Evolutionary conservation across 129 eudicot species (phyloP), one percentile per base, ranked within the genome.

Genomic region (Centrapalus pauciflorus): DNA sequence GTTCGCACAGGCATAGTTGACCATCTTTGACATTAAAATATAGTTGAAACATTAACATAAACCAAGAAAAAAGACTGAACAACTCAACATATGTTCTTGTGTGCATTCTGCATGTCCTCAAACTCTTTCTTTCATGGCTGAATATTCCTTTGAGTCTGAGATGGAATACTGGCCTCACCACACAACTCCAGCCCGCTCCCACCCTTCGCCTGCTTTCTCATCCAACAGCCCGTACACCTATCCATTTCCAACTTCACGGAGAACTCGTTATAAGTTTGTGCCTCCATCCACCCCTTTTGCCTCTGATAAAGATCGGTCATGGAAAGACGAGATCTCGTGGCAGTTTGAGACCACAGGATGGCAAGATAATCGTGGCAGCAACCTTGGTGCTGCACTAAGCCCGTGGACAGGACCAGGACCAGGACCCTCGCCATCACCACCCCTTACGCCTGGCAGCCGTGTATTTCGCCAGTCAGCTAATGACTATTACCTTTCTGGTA

Each of bases 281-380:
- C 82, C 83, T 38, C 95, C 88, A 11, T 17, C 80, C 56, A 67
- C 88, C 49, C 95, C 95, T 23, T 87, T 87, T 32, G 90, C 88
- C 64, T 67, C 95, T 3, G 86, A 84, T 70, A 62, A 67, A 38
- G 90, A 87, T 79, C 71, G 66, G 38, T 87, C 95, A 1, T 87
- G 95, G 95, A 86, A 84, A 66, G 79, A 63, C 2, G 90, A 84
- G 69, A 76, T 87, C n/a, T 84, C 90, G 4, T 87, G 90, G 95
- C 87, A 77, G 73, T 72, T 80, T 23, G 79, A 79, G 51, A 85
- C 95, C 13, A 51, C 76, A 4, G 78, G 80, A 5, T 77, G 79
- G 85, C 80, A 49, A 55, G 84, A 84, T 28, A 70, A 54, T 32
- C 81, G 80, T 24, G 45, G 46, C 52, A 70, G 23, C n/a, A 77